These are phyloP conservation scores for Lactarius akahatsu DNA, from an alignment of 768 basidiomycete genomes.

Conservation along the genomic window DNA sequence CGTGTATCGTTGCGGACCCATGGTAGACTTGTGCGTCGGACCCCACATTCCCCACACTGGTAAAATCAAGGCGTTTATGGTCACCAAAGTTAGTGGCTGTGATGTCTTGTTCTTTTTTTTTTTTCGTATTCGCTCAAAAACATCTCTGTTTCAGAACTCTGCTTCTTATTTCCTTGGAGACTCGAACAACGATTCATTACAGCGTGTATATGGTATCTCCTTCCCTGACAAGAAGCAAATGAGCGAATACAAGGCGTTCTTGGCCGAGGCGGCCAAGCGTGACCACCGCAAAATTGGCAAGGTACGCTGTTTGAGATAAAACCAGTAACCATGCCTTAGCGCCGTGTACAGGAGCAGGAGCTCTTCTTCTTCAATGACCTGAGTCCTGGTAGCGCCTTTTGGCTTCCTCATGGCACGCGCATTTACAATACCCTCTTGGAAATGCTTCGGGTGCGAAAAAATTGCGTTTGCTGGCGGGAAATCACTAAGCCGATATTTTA, in stretches of 20 bases:
- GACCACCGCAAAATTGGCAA: conserved; percentile 97
- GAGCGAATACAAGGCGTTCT: conserved; percentile 90
- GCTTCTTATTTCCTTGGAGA: conserved; percentile 98
- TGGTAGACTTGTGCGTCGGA: conserved; percentile 96
- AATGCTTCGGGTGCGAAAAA: conserved; percentile 71
- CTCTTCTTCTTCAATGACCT: conserved; percentile 98
- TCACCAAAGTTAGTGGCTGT: conserved; percentile 70
- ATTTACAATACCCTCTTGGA: conserved; percentile 95
- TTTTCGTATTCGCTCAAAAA: conserved; percentile 2
- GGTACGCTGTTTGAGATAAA: conserved; percentile 37
- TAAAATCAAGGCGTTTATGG: conserved; percentile 94
- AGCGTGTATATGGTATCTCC: conserved; percentile 96
- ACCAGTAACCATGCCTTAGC: conserved; percentile 8
- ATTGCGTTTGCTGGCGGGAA: conserved; percentile 12
- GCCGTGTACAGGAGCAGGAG: conserved; percentile 74
- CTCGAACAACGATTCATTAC: conserved; percentile 87
- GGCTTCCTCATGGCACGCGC: conserved; percentile 93
- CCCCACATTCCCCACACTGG: conserved; percentile 99
- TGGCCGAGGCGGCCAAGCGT: conserved; percentile 96
- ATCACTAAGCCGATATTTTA: conserved; percentile 35
- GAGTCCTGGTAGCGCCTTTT: conserved; percentile 94
- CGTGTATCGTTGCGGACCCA: conserved; percentile 97
- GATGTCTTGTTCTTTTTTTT: not conserved
- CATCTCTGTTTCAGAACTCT: conserved; percentile 64
- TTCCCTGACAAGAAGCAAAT: conserved; percentile 98